Percentiles rank a stretch among this genome's conserved stretches.
phyloP scores from a whole-genome alignment of 805 yeast species.

The Monosporozyma siamensis region DNA sequence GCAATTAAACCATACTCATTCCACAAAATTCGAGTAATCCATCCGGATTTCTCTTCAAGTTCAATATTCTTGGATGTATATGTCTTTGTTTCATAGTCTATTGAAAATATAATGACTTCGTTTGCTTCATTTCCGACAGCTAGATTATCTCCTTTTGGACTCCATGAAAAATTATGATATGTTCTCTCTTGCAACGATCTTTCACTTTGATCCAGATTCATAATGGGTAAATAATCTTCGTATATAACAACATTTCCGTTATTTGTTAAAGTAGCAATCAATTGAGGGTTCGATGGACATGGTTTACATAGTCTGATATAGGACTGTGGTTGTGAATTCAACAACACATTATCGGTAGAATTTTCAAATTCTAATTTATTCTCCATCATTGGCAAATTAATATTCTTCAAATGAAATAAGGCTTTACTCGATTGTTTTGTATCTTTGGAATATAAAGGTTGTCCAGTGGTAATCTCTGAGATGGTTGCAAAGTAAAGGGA shows the following conservation, averaged over 20 bases:
- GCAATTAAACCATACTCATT: constrained; percentile 8
- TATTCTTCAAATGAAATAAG: constrained; percentile 18
- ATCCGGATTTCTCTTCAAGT: constrained; percentile 1
- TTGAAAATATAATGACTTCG: constrained; percentile 14
- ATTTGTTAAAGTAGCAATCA: constrained; percentile 22
- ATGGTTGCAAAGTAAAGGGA: constrained; percentile 20
- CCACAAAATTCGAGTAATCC: constrained; percentile 21
- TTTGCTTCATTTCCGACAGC: constrained; percentile 23
- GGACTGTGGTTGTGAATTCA: constrained; percentile 25
- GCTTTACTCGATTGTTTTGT: constrained; percentile 14
- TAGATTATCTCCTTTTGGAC: constrained; percentile 14
- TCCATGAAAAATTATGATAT: constrained; percentile 25
- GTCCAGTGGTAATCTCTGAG: constrained; percentile 22
- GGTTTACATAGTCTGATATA: constrained; percentile 15
- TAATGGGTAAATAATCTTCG: constrained; percentile 8
- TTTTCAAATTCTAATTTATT: constrained; percentile 24
- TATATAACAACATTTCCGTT: constrained; percentile 23
- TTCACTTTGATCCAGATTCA: constrained; percentile 17
- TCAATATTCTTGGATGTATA: background rate
- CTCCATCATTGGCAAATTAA: constrained; percentile 15
- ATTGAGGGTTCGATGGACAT: constrained; percentile 13
- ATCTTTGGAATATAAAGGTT: constrained; percentile 19
- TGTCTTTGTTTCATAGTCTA: background rate
- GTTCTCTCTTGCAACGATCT: constrained; percentile 10
- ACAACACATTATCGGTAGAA: constrained; percentile 16